A percentile compares a stretch with the other conserved stretches of the same genome.
Conservation (phyloP, 139 green algal species). For the Asterochloris erici region DNA sequence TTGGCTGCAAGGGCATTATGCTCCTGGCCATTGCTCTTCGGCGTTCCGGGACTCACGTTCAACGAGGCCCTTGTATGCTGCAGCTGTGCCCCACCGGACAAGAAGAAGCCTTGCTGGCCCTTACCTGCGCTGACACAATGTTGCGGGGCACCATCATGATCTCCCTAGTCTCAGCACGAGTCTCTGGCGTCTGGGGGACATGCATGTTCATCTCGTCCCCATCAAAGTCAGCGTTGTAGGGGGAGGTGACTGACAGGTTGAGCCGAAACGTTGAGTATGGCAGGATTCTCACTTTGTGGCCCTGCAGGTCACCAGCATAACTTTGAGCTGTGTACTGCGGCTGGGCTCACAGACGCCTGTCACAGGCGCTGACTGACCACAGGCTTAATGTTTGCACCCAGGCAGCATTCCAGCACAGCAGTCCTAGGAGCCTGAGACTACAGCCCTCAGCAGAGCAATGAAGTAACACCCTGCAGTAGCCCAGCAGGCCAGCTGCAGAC, state of each 20-base stretch:
- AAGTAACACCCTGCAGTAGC: too few relatives aligned
- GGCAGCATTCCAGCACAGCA: not conserved
- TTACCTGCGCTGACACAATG: conserved; percentile 93
- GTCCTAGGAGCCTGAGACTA: too few relatives aligned
- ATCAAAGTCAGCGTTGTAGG: conserved; percentile 99
- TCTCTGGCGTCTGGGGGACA: conserved; percentile 91
- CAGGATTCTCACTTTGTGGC: conserved; percentile 88
- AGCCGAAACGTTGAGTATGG: conserved; percentile 90
- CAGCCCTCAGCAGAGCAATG: too few relatives aligned
- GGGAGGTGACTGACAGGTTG: conserved; percentile 95
- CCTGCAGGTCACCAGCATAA: conserved; percentile 29
- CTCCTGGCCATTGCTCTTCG: not conserved
- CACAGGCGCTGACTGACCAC: not conserved
- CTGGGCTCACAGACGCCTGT: not conserved
- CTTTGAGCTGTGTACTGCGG: too few relatives aligned
- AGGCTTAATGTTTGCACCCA: not conserved
- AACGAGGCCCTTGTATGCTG: not conserved
- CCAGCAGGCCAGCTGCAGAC: not conserved
- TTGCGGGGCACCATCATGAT: conserved; percentile 98
- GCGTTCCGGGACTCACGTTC: not conserved
- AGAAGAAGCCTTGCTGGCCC: not conserved
- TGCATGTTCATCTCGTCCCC: conserved; percentile 99
- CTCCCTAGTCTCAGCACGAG: conserved; percentile 88
- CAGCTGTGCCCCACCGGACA: not conserved
- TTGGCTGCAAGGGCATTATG: too few relatives aligned